Evolutionary conservation across 768 basidiomycete genomes (phyloP).

Genomic region (Suillus clintonianus): DNA sequence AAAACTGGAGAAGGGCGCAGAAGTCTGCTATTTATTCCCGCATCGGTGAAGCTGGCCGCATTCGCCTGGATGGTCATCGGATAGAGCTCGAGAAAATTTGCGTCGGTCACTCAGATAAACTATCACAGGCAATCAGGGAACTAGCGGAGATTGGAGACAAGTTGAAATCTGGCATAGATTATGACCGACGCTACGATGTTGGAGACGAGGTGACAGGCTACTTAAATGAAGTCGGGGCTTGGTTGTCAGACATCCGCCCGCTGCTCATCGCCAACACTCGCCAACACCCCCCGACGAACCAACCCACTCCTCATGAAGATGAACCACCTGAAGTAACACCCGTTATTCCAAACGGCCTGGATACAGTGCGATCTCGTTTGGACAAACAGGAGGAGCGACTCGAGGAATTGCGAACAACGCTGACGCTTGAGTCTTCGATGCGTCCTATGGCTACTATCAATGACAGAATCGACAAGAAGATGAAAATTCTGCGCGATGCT

Average conservation of each 20-base stretch:
- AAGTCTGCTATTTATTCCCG: slow-evolving; percentile 30
- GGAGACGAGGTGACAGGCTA: slow-evolving; percentile 20
- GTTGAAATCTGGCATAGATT: slow-evolving; percentile 22
- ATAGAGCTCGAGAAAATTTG: slow-evolving; percentile 28
- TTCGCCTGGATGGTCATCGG: slow-evolving; percentile 30
- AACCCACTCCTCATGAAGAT: neutral
- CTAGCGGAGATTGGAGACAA: slow-evolving; percentile 25
- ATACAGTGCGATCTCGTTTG: slow-evolving; percentile 17
- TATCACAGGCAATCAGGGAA: slow-evolving; percentile 22
- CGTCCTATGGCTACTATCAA: slow-evolving; percentile 22
- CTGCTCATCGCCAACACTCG: slow-evolving; percentile 23
- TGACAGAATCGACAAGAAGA: slow-evolving; percentile 16
- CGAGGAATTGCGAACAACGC: slow-evolving; percentile 30
- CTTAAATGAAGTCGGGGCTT: slow-evolving; percentile 25
- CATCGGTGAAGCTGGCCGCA: slow-evolving; percentile 31
- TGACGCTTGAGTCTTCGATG: slow-evolving; percentile 25
- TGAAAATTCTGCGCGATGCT: slow-evolving; percentile 20
- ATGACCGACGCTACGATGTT: slow-evolving; percentile 30
- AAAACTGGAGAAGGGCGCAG: slow-evolving; percentile 31
- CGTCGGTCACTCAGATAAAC: slow-evolving; percentile 22
- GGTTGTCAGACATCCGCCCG: slow-evolving; percentile 23
- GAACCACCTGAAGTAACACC: neutral
- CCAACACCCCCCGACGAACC: slow-evolving; percentile 3
- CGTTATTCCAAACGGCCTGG: slow-evolving; percentile 3
- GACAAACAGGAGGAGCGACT: slow-evolving; percentile 28